Percentiles rank a stretch among this genome's conserved stretches.
Conservation (phyloP, 192 early-diverging fungal species). For the Mortierella alpina region DNA sequence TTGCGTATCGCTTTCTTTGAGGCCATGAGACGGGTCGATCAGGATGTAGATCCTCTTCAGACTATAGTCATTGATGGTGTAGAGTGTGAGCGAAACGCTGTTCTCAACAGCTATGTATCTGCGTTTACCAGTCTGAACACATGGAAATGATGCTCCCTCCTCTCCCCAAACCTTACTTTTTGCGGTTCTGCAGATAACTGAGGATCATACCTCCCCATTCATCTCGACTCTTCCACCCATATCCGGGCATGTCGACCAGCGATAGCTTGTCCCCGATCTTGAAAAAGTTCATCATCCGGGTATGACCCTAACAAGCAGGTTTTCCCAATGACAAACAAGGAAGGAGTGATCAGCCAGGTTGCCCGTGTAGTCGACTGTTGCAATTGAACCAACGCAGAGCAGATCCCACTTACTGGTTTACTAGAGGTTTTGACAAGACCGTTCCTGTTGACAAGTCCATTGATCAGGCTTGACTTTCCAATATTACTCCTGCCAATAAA, state of each 20-base stretch:
- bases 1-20: conserved; percentile 59
- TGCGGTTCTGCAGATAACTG: conserved; percentile 52
- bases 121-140: too few species aligned
- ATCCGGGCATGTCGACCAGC: conserved; percentile 69
- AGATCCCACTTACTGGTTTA: conserved; percentile 56
- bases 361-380: background rate
- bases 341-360: background rate
- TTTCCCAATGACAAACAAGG: background rate
- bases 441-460: conserved; percentile 58
- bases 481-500: conserved; percentile 69
- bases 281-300: conserved; percentile 65
- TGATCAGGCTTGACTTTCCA: conserved; percentile 69
- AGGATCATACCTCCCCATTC: conserved; percentile 67
- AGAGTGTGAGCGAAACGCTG: background rate
- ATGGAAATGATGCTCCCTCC: too few species aligned
- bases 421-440: conserved; percentile 64
- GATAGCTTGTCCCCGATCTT: conserved; percentile 56
- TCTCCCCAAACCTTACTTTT: conserved; percentile 41
- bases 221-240: conserved; percentile 60
- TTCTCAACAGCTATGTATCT: background rate
- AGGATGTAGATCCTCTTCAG: conserved; percentile 60
- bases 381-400: background rate
- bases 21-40: conserved; percentile 56
- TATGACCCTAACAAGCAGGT: conserved; percentile 57
- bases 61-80: conserved; percentile 20